Evolutionary conservation across 139 green algal genomes (phyloP), one percentile per base, ranked within the genome.

Genomic region (Chlorella ohadii): DNA sequence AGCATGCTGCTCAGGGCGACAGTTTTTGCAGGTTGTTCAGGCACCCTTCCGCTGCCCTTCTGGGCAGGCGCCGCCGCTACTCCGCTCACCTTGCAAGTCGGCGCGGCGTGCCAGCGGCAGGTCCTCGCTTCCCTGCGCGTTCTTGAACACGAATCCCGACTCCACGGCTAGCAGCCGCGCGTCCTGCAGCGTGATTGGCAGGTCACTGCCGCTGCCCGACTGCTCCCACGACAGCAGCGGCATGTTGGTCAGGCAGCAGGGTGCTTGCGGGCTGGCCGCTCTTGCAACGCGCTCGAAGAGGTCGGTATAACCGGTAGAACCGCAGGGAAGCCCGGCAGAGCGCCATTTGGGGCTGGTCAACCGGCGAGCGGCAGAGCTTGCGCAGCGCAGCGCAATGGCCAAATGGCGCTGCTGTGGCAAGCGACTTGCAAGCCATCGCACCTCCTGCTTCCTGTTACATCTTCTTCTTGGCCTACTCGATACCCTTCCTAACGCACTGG

Each of bases 121-220:
- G 25, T 2, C 25, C 11, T 73, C 65, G 25, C 23, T 31, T 9
- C 22, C 51, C 51, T 59, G 51, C 51, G 56, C 66, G 27, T 36
- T 33, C 31, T 55, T 38, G 47, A 41, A 82, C 25, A 38, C 19
- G 38, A 76, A 82, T 7, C 71, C 72, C 2, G 72, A 56, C 11
- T 77, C 34, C 13, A 88, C 11, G 3, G 84, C 64, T 9, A 88
- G 55, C 27, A 86, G 66, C 79, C 75, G 61, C 20, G 78, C 78
- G n/a, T 75, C 78, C 31, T 73, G 28, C 39, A 83, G 63, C 16
- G 78, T 64, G 28, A 83, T 25, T 6, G 3, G 59, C 76, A 82
- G 51, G 11, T 59, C 12, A 39, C 36, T 20, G 20, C 74, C 55
- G n/a, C 57, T 27, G 33, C 78, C 78, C 22, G 61, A 83, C 23